A percentile compares a stretch with the other conserved stretches of the same genome.
Conservation (phyloP, 495 filamentous ascomycete genomes). For the Penicillium coffeae region DNA sequence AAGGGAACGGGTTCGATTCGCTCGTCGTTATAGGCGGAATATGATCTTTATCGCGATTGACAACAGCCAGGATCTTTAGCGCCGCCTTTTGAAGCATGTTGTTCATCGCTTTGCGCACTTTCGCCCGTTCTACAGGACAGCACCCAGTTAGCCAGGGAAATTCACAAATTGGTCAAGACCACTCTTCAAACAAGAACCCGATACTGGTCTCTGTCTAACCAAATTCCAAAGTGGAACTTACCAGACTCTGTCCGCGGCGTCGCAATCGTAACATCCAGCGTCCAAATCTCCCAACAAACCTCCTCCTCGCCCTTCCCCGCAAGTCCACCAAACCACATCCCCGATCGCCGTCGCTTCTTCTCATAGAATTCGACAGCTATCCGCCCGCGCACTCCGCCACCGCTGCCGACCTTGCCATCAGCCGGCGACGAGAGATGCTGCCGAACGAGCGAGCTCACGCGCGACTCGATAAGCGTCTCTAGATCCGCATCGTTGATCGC, state of each 20-base stretch:
- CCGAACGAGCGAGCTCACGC: slow-evolving; percentile 70
- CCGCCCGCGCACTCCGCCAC: slow-evolving; percentile 60
- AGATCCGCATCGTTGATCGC: slow-evolving; percentile 84
- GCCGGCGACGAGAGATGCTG: slow-evolving; percentile 46
- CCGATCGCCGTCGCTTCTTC: slow-evolving; percentile 74
- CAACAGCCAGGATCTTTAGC: slow-evolving; percentile 80
- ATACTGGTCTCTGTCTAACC: too few species aligned
- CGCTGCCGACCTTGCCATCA: slow-evolving; percentile 41
- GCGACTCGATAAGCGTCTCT: slow-evolving; percentile 87
- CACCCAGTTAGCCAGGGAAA: slow-evolving; percentile 3
- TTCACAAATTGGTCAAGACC: background rate
- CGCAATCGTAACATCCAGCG: slow-evolving; percentile 83
- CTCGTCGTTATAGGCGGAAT: slow-evolving; percentile 95
- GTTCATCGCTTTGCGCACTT: slow-evolving; percentile 84
- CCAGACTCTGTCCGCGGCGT: slow-evolving; percentile 85
- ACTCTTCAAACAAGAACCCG: too few species aligned
- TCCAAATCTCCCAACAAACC: slow-evolving; percentile 96
- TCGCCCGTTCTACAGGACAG: slow-evolving; percentile 62
- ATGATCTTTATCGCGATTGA: slow-evolving; percentile 88
- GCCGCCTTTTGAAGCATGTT: slow-evolving; percentile 79
- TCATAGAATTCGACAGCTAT: slow-evolving; percentile 93
- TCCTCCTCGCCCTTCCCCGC: slow-evolving; percentile 75
- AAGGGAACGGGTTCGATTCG: slow-evolving; percentile 92
- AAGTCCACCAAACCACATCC: slow-evolving; percentile 60
- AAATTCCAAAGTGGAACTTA: slow-evolving; percentile 33